phyloP scores from a whole-genome alignment of 2,329 filamentous ascomycete genomes.

The Eutypella sp. region DNA sequence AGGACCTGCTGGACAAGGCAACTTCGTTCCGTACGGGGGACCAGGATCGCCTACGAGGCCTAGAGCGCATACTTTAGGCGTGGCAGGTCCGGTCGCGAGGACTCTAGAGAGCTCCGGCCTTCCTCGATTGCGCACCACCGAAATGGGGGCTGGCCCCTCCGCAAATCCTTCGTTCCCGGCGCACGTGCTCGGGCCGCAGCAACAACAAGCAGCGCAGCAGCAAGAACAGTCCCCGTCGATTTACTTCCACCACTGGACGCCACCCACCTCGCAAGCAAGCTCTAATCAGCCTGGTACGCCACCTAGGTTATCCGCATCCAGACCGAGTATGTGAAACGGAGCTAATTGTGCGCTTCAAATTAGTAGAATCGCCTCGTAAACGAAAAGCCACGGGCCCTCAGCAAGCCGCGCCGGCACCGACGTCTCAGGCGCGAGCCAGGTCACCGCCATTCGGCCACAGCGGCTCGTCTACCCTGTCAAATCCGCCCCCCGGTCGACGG shows the following conservation, averaged over 20 bases:
- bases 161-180: conserved; percentile 37
- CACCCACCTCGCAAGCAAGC: conserved; percentile 61
- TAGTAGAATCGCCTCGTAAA: conserved; percentile 77
- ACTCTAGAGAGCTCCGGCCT: conserved; percentile 33
- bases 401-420: conserved; percentile 41
- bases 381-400: conserved; percentile 66
- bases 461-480: conserved; percentile 43
- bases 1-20: conserved; percentile 31
- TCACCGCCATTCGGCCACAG: conserved; percentile 52
- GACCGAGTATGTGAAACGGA: conserved; percentile 38
- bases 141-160: conserved; percentile 30
- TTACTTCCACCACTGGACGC: conserved; percentile 92
- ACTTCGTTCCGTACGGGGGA: conserved; percentile 37
- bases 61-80: conserved; percentile 45
- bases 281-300: conserved; percentile 67
- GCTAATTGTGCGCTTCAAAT: conserved; percentile 41
- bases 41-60: conserved; percentile 46
- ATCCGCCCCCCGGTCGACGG: conserved; percentile 49
- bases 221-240: conserved; percentile 70
- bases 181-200: conserved; percentile 47
- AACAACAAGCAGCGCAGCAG: conserved; percentile 46
- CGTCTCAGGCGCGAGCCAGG: conserved; percentile 39
- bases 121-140: conserved; percentile 41
- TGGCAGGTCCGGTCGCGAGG: conserved; percentile 32
- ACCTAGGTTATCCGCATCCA: conserved; percentile 63